Conservation (phyloP, 495 filamentous ascomycete species). For the Penicillium cataractarum region DNA sequence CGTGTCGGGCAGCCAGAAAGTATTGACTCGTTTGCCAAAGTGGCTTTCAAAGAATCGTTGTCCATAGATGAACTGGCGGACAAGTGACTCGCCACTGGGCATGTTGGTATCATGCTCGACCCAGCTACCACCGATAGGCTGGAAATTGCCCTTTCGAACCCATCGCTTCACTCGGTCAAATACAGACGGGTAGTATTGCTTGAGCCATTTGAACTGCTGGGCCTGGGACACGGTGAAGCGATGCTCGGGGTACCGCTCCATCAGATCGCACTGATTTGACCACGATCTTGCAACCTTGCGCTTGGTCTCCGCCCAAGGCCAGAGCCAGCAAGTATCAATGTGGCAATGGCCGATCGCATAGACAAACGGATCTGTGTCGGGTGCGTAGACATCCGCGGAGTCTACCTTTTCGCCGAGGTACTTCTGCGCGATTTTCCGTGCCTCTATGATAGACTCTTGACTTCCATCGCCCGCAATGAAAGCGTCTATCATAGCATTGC, state of each 20-base stretch:
- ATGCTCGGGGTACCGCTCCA: slow-evolving; percentile 94
- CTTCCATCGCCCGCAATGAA: slow-evolving; percentile 78
- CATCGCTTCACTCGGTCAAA: slow-evolving; percentile 90
- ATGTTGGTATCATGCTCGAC: slow-evolving; percentile 98
- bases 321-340: slow-evolving; percentile 97
- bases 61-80: slow-evolving; percentile 93
- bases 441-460: slow-evolving; percentile 74
- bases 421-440: slow-evolving; percentile 77
- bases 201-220: slow-evolving; percentile 97
- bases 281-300: slow-evolving; percentile 95
- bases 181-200: slow-evolving; percentile 81
- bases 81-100: slow-evolving; percentile 91
- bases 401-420: slow-evolving; percentile 83
- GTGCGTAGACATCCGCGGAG: slow-evolving; percentile 81
- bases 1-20: slow-evolving; percentile 97
- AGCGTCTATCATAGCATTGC: slow-evolving; percentile 83
- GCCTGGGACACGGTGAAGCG: slow-evolving; percentile 91
- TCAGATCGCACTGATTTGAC: slow-evolving; percentile 91
- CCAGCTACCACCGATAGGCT: slow-evolving; percentile 96
- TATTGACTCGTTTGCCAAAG: slow-evolving; percentile 85
- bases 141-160: slow-evolving; percentile 87
- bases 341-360: slow-evolving; percentile 94
- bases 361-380: slow-evolving; percentile 71
- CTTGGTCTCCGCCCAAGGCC: slow-evolving; percentile 99
- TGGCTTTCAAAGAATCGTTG: slow-evolving; percentile 93